Conservation (phyloP, 1,284 basidiomycete species). For the Laetiporus sulphureus region DNA sequence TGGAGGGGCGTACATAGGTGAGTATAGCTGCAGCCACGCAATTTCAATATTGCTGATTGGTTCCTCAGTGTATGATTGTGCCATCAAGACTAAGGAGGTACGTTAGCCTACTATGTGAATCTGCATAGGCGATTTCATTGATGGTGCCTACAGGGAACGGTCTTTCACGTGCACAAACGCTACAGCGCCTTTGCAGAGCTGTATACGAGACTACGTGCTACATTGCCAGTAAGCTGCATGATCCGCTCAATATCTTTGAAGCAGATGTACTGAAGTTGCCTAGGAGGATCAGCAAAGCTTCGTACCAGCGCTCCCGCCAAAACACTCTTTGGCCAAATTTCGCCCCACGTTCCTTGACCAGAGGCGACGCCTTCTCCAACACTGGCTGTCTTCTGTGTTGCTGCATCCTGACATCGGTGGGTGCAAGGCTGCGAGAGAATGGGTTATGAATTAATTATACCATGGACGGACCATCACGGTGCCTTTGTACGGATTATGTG, state of each 20-base stretch:
- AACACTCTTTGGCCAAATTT: constrained; percentile 61
- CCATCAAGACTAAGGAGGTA: constrained; percentile 55
- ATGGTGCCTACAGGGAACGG: constrained; percentile 39
- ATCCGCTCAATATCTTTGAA: constrained; percentile 1
- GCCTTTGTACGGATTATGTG: no score
- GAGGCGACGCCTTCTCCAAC: constrained; percentile 57
- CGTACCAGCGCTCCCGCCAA: constrained; percentile 62
- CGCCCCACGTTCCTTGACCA: constrained; percentile 63
- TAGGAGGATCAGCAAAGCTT: constrained; percentile 39
- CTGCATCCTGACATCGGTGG: constrained; percentile 71
- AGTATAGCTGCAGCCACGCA: constrained; percentile 11
- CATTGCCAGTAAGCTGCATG: constrained; percentile 43
- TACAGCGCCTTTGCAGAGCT: constrained; percentile 66
- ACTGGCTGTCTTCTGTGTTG: constrained; percentile 61
- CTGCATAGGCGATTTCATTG: background rate
- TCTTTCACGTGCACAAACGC: constrained; percentile 61
- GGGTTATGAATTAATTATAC: constrained; percentile 61
- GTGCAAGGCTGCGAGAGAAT: constrained; percentile 50
- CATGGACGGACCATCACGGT: no score
- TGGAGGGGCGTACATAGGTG: constrained; percentile 58
- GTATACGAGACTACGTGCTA: constrained; percentile 39
- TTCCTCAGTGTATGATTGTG: constrained; percentile 52
- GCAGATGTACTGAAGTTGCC: background rate
- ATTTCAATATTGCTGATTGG: background rate
- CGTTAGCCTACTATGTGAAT: background rate